phyloP scores from a whole-genome alignment of 2,329 filamentous ascomycete genomes.

The Nigrospora osmanthi region DNA sequence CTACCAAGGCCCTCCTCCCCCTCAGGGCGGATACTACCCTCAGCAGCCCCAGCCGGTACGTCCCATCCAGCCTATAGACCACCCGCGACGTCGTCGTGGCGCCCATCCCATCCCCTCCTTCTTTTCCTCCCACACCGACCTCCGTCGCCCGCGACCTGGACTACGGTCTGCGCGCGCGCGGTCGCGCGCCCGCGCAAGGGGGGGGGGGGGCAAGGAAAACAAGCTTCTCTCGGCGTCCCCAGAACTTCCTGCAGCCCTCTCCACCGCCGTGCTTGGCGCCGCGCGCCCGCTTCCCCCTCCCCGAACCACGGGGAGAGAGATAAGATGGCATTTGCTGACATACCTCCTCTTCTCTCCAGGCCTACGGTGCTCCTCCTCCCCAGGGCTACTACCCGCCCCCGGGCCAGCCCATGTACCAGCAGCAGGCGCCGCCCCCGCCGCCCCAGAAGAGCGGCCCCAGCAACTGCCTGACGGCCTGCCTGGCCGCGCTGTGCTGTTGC shows the following conservation, averaged over 20 bases:
- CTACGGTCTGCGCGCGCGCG: neutral
- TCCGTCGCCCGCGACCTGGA: too few species aligned
- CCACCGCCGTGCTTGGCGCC: too few species aligned
- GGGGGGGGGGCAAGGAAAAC: neutral
- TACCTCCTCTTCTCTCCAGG: slow-evolving; percentile 13
- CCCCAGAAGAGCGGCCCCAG: slow-evolving; percentile 19
- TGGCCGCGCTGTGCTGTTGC: slow-evolving; percentile 41
- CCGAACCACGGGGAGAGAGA: neutral
- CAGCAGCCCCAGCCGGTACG: neutral
- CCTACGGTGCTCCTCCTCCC: slow-evolving; percentile 29
- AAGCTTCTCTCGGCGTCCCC: neutral
- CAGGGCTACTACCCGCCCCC: slow-evolving; percentile 28
- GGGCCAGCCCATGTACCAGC: slow-evolving; percentile 32
- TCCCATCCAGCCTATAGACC: neutral
- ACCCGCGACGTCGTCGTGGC: too few species aligned
- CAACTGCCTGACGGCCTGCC: slow-evolving; percentile 35
- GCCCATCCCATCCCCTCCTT: too few species aligned
- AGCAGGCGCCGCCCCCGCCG: slow-evolving; percentile 28
- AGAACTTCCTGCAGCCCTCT: neutral
- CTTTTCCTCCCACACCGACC: too few species aligned
- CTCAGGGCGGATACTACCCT: neutral
- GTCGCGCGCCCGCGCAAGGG: too few species aligned
- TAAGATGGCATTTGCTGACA: too few species aligned
- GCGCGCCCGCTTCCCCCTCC: too few species aligned
- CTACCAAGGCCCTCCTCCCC: neutral